A percentile compares a stretch with the other conserved stretches of the same genome.
These are phyloP conservation scores for Keithomyces neogunnii DNA, from an alignment of 2,329 filamentous ascomycete species.

Conservation along the genomic window DNA sequence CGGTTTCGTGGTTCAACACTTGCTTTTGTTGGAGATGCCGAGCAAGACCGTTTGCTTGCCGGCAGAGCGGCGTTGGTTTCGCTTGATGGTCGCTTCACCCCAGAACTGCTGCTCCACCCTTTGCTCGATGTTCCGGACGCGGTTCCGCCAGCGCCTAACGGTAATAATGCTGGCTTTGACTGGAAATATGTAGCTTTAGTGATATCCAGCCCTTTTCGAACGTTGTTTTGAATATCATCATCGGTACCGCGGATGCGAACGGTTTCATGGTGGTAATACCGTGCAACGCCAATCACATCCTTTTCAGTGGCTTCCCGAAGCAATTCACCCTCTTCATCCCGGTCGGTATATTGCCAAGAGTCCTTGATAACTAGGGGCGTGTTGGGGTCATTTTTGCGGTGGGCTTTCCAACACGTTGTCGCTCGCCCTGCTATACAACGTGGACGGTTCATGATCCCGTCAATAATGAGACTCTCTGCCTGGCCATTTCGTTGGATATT, in stretches of 20 bases:
- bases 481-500: constrained; percentile 27
- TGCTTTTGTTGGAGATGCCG: constrained; percentile 18
- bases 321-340: constrained; percentile 29
- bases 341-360: constrained; percentile 25
- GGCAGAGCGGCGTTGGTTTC: constrained; percentile 15
- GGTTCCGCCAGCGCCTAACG: too few relatives aligned
- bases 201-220: constrained; percentile 24
- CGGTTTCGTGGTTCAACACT: constrained; percentile 20
- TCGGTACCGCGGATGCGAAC: constrained; percentile 22
- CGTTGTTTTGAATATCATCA: constrained; percentile 26
- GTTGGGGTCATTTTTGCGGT: constrained; percentile 23
- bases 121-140: neutral
- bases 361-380: constrained; percentile 35
- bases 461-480: constrained; percentile 32
- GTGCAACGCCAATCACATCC: constrained; percentile 28
- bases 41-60: constrained; percentile 22
- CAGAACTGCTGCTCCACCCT: neutral
- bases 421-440: constrained; percentile 28
- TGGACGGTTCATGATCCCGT: constrained; percentile 23
- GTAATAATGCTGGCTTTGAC: too few relatives aligned
- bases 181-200: constrained; percentile 10
- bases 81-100: constrained; percentile 20
- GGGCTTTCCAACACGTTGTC: constrained; percentile 36
- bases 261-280: constrained; percentile 34
- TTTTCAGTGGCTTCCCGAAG: constrained; percentile 26